These are phyloP conservation scores for Talaromyces sp. DNA, from an alignment of 2,329 filamentous ascomycete species.

Conservation along the genomic window DNA sequence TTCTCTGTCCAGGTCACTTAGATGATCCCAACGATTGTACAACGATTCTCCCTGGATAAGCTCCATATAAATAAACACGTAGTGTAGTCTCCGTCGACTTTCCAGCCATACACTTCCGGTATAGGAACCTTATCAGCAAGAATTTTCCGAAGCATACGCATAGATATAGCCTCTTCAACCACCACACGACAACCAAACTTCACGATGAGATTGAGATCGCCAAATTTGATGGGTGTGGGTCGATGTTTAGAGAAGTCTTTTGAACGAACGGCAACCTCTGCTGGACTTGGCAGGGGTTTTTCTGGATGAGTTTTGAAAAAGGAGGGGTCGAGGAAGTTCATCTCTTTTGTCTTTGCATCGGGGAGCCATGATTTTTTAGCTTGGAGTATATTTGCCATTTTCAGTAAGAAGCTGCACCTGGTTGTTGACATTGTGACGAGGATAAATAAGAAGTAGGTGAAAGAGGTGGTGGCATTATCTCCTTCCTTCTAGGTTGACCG, in stretches of 20 bases:
- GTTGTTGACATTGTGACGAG: no score
- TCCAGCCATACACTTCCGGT: constrained; percentile 33
- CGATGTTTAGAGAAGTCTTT: not conserved
- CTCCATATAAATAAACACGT: constrained; percentile 32
- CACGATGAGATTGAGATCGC: not conserved
- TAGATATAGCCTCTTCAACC: constrained; percentile 25
- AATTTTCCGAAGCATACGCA: constrained; percentile 22
- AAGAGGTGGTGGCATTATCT: no score
- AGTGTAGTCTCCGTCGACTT: constrained; percentile 20
- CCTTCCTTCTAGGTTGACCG: no score
- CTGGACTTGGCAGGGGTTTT: not conserved
- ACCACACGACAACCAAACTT: not conserved
- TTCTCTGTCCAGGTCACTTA: constrained; percentile 9
- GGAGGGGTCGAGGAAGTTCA: not conserved
- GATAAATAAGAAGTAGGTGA: no score
- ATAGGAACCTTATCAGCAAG: constrained; percentile 26
- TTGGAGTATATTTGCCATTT: no score
- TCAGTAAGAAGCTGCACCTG: no score
- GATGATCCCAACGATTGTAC: constrained; percentile 21
- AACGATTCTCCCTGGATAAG: constrained; percentile 22
- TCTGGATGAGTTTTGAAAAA: not conserved
- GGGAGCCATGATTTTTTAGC: no score
- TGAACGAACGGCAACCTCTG: not conserved
- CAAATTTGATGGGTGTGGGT: not conserved
- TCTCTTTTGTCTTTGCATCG: not conserved